Evolutionary conservation across 345 rosid genomes (phyloP).

Genomic region (Eucalyptus sideroxylon): DNA sequence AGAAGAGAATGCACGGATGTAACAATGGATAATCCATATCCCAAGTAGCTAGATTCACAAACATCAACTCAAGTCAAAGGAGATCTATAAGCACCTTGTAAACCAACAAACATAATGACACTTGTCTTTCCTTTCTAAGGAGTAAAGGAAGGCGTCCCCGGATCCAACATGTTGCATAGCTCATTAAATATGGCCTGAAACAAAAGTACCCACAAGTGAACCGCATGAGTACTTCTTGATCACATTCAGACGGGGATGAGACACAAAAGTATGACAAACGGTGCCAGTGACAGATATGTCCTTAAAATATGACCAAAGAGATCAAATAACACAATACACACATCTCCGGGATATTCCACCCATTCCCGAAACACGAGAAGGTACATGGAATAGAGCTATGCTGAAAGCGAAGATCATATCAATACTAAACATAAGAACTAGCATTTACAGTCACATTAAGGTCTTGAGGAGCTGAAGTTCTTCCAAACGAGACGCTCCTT

Average conservation of each 20-base stretch:
- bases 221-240: neutral
- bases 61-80: neutral
- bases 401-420: neutral
- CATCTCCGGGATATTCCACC: too few species aligned
- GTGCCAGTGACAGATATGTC: too few species aligned
- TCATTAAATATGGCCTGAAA: too few species aligned
- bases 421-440: neutral
- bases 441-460: neutral
- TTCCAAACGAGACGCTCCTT: neutral
- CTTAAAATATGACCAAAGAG: too few species aligned
- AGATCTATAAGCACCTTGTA: constrained; percentile 41
- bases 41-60: neutral
- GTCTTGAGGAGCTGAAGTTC: neutral
- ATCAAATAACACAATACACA: too few species aligned
- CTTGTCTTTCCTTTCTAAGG: constrained; percentile 61
- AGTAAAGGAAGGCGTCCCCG: constrained; percentile 39
- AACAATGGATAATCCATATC: neutral
- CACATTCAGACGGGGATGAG: neutral
- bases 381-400: too few species aligned
- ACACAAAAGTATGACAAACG: too few species aligned
- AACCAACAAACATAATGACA: constrained; percentile 72
- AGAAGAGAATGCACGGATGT: neutral
- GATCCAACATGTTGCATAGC: too few species aligned
- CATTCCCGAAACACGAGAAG: too few species aligned
- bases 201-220: too few species aligned